phyloP scores from a whole-genome alignment of 345 rosid genomes.

The Carallia brachiata region DNA sequence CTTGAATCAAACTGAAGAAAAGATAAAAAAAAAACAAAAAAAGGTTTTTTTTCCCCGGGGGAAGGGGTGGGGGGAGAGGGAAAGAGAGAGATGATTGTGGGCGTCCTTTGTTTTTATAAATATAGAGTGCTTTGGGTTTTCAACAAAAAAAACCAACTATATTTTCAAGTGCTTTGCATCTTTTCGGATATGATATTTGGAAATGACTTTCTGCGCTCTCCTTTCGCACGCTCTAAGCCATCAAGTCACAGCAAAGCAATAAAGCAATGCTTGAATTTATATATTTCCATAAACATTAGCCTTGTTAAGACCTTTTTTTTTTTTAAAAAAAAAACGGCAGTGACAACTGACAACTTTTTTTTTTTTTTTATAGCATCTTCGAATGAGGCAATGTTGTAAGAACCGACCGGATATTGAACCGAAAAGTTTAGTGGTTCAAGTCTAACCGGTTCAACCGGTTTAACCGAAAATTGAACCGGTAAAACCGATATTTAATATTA shows the following conservation, averaged over 20 bases:
- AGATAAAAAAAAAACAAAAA: background rate
- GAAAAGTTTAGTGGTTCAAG: too few species aligned
- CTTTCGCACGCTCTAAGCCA: constrained; percentile 32
- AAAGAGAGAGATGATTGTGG: constrained; percentile 13
- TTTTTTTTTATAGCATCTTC: too few species aligned
- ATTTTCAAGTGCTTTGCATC: background rate
- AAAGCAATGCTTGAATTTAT: background rate
- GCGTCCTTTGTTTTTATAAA: constrained; percentile 14
- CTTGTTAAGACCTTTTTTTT: background rate
- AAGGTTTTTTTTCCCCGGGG: too few species aligned
- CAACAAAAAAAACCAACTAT: background rate
- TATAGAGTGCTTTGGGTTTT: constrained; percentile 4
- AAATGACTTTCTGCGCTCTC: constrained; percentile 23
- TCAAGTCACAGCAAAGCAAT: constrained; percentile 6
- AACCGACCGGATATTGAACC: too few species aligned
- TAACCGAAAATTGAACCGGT: too few species aligned
- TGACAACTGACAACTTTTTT: background rate
- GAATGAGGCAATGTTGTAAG: too few species aligned
- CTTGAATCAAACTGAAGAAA: background rate
- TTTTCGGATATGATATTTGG: constrained; percentile 18
- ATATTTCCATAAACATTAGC: background rate
- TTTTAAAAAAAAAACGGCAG: background rate
- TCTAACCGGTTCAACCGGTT: too few species aligned
- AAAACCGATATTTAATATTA: too few species aligned
- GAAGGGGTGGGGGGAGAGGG: too few species aligned